Evolutionary conservation across 2,329 filamentous ascomycete species (phyloP).

Genomic region (Exutisphaerella laricina): DNA sequence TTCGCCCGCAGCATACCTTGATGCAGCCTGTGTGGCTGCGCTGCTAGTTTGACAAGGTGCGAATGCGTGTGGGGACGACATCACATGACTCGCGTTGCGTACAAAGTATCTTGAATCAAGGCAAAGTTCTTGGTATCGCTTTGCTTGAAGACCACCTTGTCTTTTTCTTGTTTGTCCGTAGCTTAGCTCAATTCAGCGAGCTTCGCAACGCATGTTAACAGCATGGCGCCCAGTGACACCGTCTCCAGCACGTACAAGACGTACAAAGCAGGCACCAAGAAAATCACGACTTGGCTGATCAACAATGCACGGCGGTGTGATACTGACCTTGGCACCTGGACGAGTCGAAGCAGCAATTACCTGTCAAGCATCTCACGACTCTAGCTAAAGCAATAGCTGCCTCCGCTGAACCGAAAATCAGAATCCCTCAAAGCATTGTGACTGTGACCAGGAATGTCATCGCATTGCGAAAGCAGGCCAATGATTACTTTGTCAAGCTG

Average conservation of each 20-base stretch:
- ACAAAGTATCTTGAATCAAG: too few relatives aligned
- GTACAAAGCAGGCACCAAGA: slow-evolving; percentile 10
- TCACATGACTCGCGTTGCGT: too few relatives aligned
- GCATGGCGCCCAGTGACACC: too few relatives aligned
- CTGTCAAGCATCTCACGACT: neutral
- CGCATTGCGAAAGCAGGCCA: neutral
- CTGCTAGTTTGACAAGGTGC: too few relatives aligned
- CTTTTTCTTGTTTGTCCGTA: too few relatives aligned
- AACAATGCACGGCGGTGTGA: slow-evolving; percentile 10
- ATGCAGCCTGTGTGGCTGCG: too few relatives aligned
- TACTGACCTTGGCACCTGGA: neutral
- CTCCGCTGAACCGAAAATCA: slow-evolving; percentile 5
- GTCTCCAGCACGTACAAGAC: slow-evolving; percentile 6
- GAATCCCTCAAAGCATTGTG: slow-evolving; percentile 2
- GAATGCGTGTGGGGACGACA: too few relatives aligned
- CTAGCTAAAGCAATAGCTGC: slow-evolving; percentile 6
- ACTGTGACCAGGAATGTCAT: neutral
- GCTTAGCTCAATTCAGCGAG: too few relatives aligned
- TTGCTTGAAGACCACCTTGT: too few relatives aligned
- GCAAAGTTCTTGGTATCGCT: too few relatives aligned
- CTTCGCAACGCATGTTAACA: too few relatives aligned
- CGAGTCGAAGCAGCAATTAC: slow-evolving; percentile 1
- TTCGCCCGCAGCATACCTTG: too few relatives aligned
- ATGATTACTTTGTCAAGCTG: neutral
- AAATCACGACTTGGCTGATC: slow-evolving; percentile 12